Percentiles rank a stretch among this genome's conserved stretches.
These are phyloP conservation scores for Thymus quinquecostatus DNA, from an alignment of 257 asterid genomes.

Conservation along the genomic window DNA sequence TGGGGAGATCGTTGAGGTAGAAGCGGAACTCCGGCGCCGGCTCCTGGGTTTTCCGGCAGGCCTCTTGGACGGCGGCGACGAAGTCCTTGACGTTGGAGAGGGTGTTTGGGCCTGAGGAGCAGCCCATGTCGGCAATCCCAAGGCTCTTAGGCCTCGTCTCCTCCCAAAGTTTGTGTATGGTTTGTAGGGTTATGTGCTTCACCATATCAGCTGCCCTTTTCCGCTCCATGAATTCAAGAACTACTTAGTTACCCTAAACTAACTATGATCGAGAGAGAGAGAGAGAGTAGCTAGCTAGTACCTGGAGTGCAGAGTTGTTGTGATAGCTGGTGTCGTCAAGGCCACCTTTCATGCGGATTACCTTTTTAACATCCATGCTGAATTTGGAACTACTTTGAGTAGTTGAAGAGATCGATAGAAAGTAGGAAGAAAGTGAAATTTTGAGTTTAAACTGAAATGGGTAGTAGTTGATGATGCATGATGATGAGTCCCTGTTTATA, in stretches of 20 bases:
- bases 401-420: neutral
- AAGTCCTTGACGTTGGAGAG: constrained; percentile 65
- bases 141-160: constrained; percentile 65
- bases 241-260: too few species aligned
- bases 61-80: constrained; percentile 43
- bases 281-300: constrained; percentile 14
- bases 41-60: constrained; percentile 24
- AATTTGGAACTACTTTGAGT: neutral
- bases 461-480: neutral
- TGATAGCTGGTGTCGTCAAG: constrained; percentile 64
- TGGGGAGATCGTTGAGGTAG: constrained; percentile 75
- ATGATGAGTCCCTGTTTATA: neutral
- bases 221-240: constrained; percentile 33
- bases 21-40: constrained; percentile 67
- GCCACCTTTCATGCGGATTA: constrained; percentile 95
- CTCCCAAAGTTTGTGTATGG: constrained; percentile 45
- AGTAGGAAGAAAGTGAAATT: neutral
- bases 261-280: neutral
- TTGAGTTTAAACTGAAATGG: neutral
- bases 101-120: constrained; percentile 88
- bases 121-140: constrained; percentile 90
- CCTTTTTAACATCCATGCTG: constrained; percentile 70
- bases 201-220: constrained; percentile 75
- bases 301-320: constrained; percentile 80
- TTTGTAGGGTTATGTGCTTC: constrained; percentile 59